Conservation (phyloP, 306 rosid genomes). For the Nissolia schottii region DNA sequence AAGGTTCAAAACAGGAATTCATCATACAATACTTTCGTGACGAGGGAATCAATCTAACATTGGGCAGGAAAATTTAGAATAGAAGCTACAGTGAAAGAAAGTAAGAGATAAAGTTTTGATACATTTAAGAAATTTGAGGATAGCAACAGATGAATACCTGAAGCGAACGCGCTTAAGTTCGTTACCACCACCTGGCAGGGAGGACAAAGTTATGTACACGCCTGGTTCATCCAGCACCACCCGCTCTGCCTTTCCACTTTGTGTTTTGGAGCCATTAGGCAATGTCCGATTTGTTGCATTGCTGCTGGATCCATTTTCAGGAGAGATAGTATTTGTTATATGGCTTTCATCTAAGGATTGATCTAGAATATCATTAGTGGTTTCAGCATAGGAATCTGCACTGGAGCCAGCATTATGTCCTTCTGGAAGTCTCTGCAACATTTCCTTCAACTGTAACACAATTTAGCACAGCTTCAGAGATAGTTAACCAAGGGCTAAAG, state of each 20-base stretch:
- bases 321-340: slow-evolving; percentile 29
- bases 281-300: slow-evolving; percentile 32
- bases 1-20: neutral
- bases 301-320: slow-evolving; percentile 45
- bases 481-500: slow-evolving; percentile 3
- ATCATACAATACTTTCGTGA: neutral
- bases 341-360: slow-evolving; percentile 43
- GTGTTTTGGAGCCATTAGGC: slow-evolving; percentile 47
- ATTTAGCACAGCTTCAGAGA: slow-evolving; percentile 28
- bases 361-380: slow-evolving; percentile 28
- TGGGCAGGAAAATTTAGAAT: neutral
- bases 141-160: slow-evolving; percentile 55
- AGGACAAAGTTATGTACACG: slow-evolving; percentile 66
- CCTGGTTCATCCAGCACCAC: slow-evolving; percentile 93
- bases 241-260: slow-evolving; percentile 59
- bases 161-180: slow-evolving; percentile 93
- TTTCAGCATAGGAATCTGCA: slow-evolving; percentile 34
- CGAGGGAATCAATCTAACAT: neutral
- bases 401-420: slow-evolving; percentile 35
- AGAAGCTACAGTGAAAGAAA: neutral
- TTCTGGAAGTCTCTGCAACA: slow-evolving; percentile 58
- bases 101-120: neutral
- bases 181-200: slow-evolving; percentile 61
- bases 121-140: neutral
- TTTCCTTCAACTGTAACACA: slow-evolving; percentile 67